Percentiles rank a stretch among this genome's conserved stretches.
phyloP scores from a whole-genome alignment of 345 rosid species.

The Rhodomyrtus tomentosa region DNA sequence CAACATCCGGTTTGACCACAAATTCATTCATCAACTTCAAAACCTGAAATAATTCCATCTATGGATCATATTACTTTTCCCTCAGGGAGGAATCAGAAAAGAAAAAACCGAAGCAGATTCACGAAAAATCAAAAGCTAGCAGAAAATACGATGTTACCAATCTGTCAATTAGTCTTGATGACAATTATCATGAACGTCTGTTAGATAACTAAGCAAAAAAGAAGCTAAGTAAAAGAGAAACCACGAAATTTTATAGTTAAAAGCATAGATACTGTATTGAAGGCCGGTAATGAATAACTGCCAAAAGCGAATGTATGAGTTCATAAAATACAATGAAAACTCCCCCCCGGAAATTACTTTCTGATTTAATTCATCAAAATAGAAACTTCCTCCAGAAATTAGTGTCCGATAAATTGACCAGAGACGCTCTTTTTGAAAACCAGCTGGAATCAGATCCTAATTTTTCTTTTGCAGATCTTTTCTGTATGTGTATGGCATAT shows the following conservation, averaged over 20 bases:
- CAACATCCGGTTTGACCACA: conserved; percentile 64
- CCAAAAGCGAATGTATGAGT: neutral
- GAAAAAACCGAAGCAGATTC: neutral
- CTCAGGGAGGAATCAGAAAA: neutral
- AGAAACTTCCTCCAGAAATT: neutral
- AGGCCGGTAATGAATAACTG: neutral
- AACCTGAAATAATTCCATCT: conserved; percentile 19
- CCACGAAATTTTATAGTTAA: neutral
- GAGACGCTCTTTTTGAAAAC: neutral
- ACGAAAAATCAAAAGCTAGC: neutral
- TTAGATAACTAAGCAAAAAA: neutral
- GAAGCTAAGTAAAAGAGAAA: neutral
- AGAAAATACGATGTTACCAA: neutral
- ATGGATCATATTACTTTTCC: neutral
- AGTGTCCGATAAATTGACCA: neutral
- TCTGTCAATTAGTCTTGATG: neutral
- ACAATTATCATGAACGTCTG: neutral
- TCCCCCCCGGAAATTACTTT: neutral
- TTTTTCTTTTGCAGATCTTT: neutral
- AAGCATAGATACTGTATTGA: neutral
- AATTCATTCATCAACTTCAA: conserved; percentile 60
- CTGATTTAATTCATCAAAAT: neutral
- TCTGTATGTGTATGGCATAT: neutral
- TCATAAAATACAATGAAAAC: neutral
- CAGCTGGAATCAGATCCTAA: neutral